A percentile compares a stretch with the other conserved stretches of the same genome.
phyloP scores from a whole-genome alignment of 306 rosid genomes.

The Luffa aegyptiaca region DNA sequence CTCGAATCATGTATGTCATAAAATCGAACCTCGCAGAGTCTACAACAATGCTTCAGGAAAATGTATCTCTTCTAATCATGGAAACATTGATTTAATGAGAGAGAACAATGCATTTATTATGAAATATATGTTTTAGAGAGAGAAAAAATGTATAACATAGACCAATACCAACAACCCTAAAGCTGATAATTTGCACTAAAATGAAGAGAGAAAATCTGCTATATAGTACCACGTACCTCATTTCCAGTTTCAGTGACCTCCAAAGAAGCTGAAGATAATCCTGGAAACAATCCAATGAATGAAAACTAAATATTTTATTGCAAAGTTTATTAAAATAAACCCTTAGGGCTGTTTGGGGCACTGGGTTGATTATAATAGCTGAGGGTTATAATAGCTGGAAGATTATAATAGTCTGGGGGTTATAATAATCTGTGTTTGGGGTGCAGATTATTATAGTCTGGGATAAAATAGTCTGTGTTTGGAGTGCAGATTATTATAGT shows the following conservation, averaged over 20 bases:
- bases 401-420: too few relatives aligned
- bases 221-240: constrained; percentile 27
- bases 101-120: background rate
- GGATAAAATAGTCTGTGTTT: too few relatives aligned
- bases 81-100: background rate
- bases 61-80: background rate
- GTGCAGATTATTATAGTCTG: too few relatives aligned
- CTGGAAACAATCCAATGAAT: constrained; percentile 26
- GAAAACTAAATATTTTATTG: background rate
- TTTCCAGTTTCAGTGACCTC: constrained; percentile 64
- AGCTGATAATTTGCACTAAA: background rate
- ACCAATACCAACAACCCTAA: background rate
- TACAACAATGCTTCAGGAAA: background rate
- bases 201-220: background rate
- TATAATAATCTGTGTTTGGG: too few relatives aligned
- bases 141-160: background rate
- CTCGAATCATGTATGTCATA: background rate
- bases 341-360: too few relatives aligned
- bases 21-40: background rate
- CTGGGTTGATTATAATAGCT: too few relatives aligned
- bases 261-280: constrained; percentile 82
- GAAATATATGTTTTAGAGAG: background rate
- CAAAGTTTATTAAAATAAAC: background rate
- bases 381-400: too few relatives aligned
- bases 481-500: too few relatives aligned